Conservation (phyloP, 2,329 filamentous ascomycete species). For the Alternaria triticina region DNA sequence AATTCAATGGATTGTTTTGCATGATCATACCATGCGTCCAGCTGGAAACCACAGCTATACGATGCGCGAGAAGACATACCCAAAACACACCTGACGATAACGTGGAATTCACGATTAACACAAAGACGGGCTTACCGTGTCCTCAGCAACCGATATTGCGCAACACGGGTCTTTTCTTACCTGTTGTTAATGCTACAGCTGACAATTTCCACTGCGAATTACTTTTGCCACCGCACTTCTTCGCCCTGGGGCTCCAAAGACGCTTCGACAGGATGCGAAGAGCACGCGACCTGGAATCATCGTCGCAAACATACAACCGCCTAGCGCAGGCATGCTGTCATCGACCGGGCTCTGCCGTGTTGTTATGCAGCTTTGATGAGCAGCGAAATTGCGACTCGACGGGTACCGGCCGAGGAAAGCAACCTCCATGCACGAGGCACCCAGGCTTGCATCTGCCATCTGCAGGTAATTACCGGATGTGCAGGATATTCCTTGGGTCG, state of each 20-base stretch:
- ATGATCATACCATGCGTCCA: not conserved
- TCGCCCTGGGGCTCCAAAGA: not conserved
- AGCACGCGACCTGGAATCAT: constrained; percentile 2
- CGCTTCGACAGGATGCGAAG: not conserved
- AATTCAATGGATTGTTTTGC: not conserved
- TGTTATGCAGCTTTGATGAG: constrained; percentile 20
- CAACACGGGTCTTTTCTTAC: not conserved
- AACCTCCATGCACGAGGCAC: constrained; percentile 15
- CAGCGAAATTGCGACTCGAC: constrained; percentile 37
- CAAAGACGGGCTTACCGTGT: not conserved
- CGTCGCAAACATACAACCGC: constrained; percentile 5
- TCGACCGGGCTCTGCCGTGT: constrained; percentile 12
- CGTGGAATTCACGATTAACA: not conserved
- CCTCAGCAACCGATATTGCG: not conserved
- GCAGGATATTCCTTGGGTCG: constrained; percentile 1
- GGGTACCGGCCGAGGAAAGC: constrained; percentile 18
- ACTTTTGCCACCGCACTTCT: not conserved
- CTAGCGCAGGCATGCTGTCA: not conserved
- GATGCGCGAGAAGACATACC: not conserved
- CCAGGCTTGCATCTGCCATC: constrained; percentile 16
- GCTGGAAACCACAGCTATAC: not conserved
- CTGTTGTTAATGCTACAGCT: not conserved
- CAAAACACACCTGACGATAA: not conserved
- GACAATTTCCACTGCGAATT: not conserved
- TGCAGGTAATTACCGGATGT: constrained; percentile 25